Conservation (phyloP, 108 stramenopile species). For the Chaetoceros muelleri region DNA sequence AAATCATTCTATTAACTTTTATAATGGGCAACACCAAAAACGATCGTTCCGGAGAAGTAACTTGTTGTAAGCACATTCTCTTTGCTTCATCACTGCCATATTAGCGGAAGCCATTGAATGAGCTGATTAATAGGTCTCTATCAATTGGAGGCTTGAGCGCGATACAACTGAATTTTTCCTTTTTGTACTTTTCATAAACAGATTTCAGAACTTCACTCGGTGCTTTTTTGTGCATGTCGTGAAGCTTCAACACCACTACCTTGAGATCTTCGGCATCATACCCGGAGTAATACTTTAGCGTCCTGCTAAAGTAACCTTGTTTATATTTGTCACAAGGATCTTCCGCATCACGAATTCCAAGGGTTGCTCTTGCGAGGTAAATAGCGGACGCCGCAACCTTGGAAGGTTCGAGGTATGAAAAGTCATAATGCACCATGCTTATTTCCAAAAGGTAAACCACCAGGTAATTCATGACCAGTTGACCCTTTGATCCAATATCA, state of each 20-base stretch:
- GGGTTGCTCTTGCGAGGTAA: slow-evolving; percentile 63
- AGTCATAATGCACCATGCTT: slow-evolving; percentile 46
- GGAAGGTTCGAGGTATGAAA: slow-evolving; percentile 38
- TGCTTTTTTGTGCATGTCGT: slow-evolving; percentile 35
- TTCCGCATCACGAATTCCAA: slow-evolving; percentile 29
- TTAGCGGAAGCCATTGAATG: no score
- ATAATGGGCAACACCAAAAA: no score
- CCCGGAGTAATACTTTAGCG: slow-evolving; percentile 56
- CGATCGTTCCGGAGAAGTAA: no score
- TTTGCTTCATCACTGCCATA: no score
- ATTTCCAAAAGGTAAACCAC: slow-evolving; percentile 69
- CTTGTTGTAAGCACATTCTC: no score
- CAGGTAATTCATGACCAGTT: slow-evolving; percentile 26
- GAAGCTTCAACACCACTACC: slow-evolving; percentile 33
- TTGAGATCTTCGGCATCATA: slow-evolving; percentile 37
- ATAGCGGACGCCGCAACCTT: slow-evolving; percentile 66
- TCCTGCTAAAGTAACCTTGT: slow-evolving; percentile 37
- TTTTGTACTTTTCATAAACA: slow-evolving; percentile 38
- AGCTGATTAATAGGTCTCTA: no score
- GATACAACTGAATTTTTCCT: slow-evolving; percentile 22
- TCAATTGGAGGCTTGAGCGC: slow-evolving; percentile 35
- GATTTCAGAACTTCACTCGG: slow-evolving; percentile 27
- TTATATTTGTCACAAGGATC: no score
- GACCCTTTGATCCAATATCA: not conserved
- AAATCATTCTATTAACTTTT: no score